Evolutionary conservation across 2,329 filamentous ascomycete genomes (phyloP).

Genomic region (Clonostachys rhizophaga): DNA sequence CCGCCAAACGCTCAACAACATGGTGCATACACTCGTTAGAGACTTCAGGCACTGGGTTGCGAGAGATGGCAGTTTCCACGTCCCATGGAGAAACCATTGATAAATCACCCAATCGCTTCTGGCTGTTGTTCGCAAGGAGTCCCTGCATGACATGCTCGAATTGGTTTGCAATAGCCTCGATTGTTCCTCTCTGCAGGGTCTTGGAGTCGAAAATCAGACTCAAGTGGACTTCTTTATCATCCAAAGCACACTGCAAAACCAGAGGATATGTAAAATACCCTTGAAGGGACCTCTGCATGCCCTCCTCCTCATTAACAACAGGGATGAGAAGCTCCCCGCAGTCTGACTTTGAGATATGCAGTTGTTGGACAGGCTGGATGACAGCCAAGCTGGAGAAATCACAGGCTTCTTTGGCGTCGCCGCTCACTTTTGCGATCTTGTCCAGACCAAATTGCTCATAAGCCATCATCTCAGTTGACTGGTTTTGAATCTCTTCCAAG

Average conservation of each 20-base stretch:
- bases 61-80: neutral
- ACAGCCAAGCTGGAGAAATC: constrained; percentile 1
- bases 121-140: constrained; percentile 2
- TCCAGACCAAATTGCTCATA: constrained; percentile 11
- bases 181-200: constrained; percentile 1
- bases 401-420: constrained; percentile 4
- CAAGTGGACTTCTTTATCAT: neutral
- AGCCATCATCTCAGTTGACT: constrained; percentile 5
- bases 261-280: constrained; percentile 3
- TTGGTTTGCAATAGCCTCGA: constrained; percentile 5
- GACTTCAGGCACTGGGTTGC: neutral
- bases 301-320: neutral
- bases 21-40: constrained; percentile 2
- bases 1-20: constrained; percentile 6
- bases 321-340: constrained; percentile 13
- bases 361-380: neutral
- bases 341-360: neutral
- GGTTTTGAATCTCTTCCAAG: constrained; percentile 1
- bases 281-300: constrained; percentile 12
- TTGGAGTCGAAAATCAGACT: constrained; percentile 1
- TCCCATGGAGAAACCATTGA: constrained; percentile 2
- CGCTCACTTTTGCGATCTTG: constrained; percentile 7
- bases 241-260: neutral
- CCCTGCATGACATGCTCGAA: constrained; percentile 5
- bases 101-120: neutral